Conservation (phyloP, 345 rosid genomes). For the Camelina hispida region DNA sequence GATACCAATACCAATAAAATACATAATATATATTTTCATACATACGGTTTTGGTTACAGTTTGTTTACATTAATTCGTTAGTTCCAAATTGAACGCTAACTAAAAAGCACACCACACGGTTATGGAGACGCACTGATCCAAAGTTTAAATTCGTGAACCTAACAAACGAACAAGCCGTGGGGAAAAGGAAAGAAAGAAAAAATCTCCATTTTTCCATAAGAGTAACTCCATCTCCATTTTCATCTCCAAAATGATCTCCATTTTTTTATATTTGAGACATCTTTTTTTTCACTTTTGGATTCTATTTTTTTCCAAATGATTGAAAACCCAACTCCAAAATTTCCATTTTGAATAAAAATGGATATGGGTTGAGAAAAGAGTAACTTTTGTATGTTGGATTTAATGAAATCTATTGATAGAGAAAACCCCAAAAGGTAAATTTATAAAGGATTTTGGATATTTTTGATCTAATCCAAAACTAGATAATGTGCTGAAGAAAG, state of each 20-base stretch:
- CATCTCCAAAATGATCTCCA: no score
- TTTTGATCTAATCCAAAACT: conserved; percentile 31
- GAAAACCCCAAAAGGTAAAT: conserved; percentile 24
- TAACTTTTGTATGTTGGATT: conserved; percentile 11
- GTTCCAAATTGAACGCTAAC: conserved; percentile 1
- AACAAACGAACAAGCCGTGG: conserved; percentile 28
- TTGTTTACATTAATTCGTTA: no score
- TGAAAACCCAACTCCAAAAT: no score
- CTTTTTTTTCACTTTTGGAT: no score
- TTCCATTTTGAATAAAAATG: no score
- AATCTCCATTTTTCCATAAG: no score
- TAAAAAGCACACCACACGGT: conserved; percentile 16
- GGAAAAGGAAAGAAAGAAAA: conserved; percentile 4
- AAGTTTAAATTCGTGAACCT: conserved; percentile 10
- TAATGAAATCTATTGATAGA: conserved; percentile 19
- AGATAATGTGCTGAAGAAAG: conserved; percentile 24
- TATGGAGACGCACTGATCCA: conserved; percentile 1
- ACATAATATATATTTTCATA: background rate
- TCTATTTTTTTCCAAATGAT: no score
- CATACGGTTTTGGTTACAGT: background rate
- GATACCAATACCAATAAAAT: background rate
- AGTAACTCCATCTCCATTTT: no score
- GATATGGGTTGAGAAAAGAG: no score
- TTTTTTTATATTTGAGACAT: no score
- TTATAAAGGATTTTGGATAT: conserved; percentile 6